Evolutionary conservation across 306 rosid species (phyloP), one percentile per base, ranked within the genome.

Genomic region (Malus sieversii): DNA sequence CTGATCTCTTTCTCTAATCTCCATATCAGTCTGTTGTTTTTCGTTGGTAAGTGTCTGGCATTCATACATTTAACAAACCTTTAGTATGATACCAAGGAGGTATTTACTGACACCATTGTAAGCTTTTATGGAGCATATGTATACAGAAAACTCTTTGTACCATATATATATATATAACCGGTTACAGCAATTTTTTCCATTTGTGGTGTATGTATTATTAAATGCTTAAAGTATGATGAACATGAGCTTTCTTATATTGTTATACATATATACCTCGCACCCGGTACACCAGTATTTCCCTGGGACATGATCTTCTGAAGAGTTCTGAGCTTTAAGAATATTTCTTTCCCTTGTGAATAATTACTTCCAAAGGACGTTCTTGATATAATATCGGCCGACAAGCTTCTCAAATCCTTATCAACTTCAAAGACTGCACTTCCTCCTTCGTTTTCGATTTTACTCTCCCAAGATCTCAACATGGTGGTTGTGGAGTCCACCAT

Each of bases 361-460:
- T 79, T 85, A 84, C 92, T 90, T 40, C 95, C 97, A 63, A 93
- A 90, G 76, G 89, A 91, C 22, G 93, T 87, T 72, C 77, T 86
- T 1, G 92, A 84, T 60, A 89, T 88, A 74, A 91, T 84, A 64
- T 88, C 90, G 0, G 86, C 93, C 0, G 88, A 93, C 80, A 91
- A 84, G 79, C 84, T 76, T 84, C 83, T 75, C 42, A 89, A 55
- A 77, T 86, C 85, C 1, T 80, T 83, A 79, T 86, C 90, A 29
- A 93, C 15, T 51, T 76, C 84, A 12, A 91, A 79, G 27, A 81
- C 93, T n/a, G 79, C 73, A 62, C 20, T 66, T 48, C 58, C 82
- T 78, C 85, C 90, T 40, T 80, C 85, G 7, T 59, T 72, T 66
- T 83, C 83, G 20, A 93, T 45, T 82, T 55, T 85, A 33, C 46